Percentiles rank a stretch among this genome's conserved stretches.
Conservation (phyloP, 495 filamentous ascomycete genomes). For the Penicillium odoratum region DNA sequence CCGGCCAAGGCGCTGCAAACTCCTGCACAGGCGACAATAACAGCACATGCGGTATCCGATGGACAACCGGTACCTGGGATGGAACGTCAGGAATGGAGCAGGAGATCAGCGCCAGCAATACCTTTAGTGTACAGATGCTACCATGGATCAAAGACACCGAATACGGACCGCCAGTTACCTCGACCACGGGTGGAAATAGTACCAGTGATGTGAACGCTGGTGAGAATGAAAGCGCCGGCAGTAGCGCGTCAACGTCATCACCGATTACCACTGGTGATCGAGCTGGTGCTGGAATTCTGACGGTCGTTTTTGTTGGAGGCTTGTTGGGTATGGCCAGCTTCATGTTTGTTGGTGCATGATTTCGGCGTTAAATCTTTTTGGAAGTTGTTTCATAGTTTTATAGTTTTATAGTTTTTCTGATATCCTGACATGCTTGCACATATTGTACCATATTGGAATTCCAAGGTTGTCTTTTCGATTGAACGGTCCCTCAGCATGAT, state of each 20-base stretch:
- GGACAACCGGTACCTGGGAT: conserved; percentile 64
- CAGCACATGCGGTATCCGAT: conserved; percentile 69
- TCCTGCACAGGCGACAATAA: conserved; percentile 64
- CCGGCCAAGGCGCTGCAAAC: conserved; percentile 65
- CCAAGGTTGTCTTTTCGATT: neutral
- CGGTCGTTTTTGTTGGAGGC: conserved; percentile 45
- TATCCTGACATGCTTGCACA: neutral
- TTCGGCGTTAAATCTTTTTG: neutral
- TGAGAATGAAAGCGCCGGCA: neutral
- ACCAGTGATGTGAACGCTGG: conserved; percentile 22
- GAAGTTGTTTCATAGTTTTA: neutral
- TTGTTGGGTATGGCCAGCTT: conserved; percentile 3
- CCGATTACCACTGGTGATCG: conserved; percentile 17
- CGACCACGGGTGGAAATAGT: conserved; percentile 19
- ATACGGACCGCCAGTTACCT: conserved; percentile 11
- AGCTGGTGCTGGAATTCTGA: conserved; percentile 31
- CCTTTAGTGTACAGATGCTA: conserved; percentile 41
- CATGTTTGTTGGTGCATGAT: conserved; percentile 8
- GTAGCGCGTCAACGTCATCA: neutral
- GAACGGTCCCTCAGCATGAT: neutral
- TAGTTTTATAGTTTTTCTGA: neutral
- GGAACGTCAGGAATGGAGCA: conserved; percentile 59
- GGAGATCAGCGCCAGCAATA: conserved; percentile 55
- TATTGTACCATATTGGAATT: neutral
- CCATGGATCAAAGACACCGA: conserved; percentile 20